A percentile compares a stretch with the other conserved stretches of the same genome.
These are phyloP conservation scores for Taphrina flavorubra DNA, from an alignment of 1,139 yeast species.

Conservation along the genomic window DNA sequence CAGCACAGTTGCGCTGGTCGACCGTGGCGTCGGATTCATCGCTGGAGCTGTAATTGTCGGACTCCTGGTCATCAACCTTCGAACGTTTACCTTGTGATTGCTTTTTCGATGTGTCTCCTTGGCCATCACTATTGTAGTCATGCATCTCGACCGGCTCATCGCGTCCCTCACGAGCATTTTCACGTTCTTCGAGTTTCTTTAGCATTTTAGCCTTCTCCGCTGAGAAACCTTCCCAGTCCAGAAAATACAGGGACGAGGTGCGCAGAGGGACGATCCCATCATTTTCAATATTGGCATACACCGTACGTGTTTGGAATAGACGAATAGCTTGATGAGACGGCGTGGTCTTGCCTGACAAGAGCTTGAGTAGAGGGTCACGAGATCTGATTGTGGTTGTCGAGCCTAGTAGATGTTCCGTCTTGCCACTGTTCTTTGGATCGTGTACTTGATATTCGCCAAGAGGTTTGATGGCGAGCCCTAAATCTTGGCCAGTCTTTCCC, in stretches of 20 bases:
- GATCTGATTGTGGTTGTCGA: constrained; percentile 11
- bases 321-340: constrained; percentile 73
- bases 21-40: constrained; percentile 14
- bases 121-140: background rate
- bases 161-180: background rate
- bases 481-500: constrained; percentile 92
- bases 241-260: constrained; percentile 77
- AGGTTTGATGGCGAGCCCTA: constrained; percentile 63
- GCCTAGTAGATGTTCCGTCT: constrained; percentile 2
- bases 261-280: constrained; percentile 95
- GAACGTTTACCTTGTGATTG: background rate
- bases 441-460: constrained; percentile 15
- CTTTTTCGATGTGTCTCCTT: background rate
- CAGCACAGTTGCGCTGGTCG: constrained; percentile 1
- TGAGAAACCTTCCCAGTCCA: constrained; percentile 71
- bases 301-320: constrained; percentile 69
- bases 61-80: background rate
- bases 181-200: constrained; percentile 9
- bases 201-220: constrained; percentile 49
- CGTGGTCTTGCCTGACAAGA: constrained; percentile 71
- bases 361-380: constrained; percentile 66
- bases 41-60: constrained; percentile 6
- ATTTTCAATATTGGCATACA: constrained; percentile 78
- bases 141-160: background rate
- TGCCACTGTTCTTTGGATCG: constrained; percentile 18